These are phyloP conservation scores for Penicillium sp. DNA, from an alignment of 2,329 filamentous ascomycete genomes.

Conservation along the genomic window DNA sequence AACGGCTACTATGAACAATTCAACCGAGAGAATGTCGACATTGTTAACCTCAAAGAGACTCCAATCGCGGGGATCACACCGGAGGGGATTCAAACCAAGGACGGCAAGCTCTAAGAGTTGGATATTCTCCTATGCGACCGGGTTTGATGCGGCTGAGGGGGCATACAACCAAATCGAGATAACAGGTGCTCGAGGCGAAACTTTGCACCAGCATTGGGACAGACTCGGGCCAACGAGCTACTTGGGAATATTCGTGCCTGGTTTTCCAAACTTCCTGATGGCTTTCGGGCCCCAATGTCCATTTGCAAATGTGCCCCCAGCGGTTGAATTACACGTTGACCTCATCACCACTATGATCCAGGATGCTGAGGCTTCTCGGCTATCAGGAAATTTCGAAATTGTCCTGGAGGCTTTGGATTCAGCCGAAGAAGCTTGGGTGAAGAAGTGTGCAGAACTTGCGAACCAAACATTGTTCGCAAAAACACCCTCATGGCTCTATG, in stretches of 20 bases:
- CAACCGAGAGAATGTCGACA: slow-evolving; percentile 32
- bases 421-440: not conserved
- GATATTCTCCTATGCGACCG: slow-evolving; percentile 37
- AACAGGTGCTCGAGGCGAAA: slow-evolving; percentile 28
- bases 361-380: not conserved
- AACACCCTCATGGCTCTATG: not conserved
- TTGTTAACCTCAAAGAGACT: slow-evolving; percentile 31
- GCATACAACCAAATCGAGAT: slow-evolving; percentile 37
- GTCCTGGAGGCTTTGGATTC: not conserved
- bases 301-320: not conserved
- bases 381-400: not conserved
- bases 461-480: not conserved
- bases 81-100: slow-evolving; percentile 26
- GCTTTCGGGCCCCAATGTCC: slow-evolving; percentile 43
- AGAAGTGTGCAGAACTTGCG: not conserved
- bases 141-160: slow-evolving; percentile 47
- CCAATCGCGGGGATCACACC: slow-evolving; percentile 31
- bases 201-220: slow-evolving; percentile 38
- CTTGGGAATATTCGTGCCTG: slow-evolving; percentile 42
- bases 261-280: slow-evolving; percentile 53
- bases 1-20: slow-evolving; percentile 33
- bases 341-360: not conserved
- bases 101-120: slow-evolving; percentile 23
- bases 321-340: not conserved
- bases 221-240: slow-evolving; percentile 35